Base-by-base conservation (phyloP, 1,284 basidiomycete genomes). In the Cerioporus squamosus region DNA sequence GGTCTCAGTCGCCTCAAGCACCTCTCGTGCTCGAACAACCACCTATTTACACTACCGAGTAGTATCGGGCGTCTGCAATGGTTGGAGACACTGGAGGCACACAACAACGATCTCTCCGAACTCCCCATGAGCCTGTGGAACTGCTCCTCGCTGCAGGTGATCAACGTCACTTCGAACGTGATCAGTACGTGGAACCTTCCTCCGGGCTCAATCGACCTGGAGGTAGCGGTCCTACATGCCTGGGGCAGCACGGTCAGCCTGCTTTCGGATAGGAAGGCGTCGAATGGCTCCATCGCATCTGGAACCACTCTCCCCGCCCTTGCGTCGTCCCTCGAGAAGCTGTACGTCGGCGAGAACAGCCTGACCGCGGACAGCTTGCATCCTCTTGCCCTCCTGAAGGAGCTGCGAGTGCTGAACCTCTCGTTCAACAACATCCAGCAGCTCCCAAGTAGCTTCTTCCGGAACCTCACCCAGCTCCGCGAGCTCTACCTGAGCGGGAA, bases 401-500 rank as follows among this genome's bases (percentile, higher is more conserved):
- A 91, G 64, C 82, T 98, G 12, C 82, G 83, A 3, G 87, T 95
- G 2, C 83, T 99, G 55, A 99, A 99, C 67, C 79, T 99, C 33
- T 95, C 93, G 56, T 98, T 98, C 79, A 99, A 99, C 76, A 90
- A 95, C 60, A 93, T 99, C 58, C 91, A 92, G 72, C 95, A 97
- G 70, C 83, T 98, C 42, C 94, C 95, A 0, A 77, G 85, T 0
- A 80, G 82, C 33, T 94, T 94, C 62, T 86, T 98, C 66, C 79
- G 84, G 61, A 88, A 88, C 59, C 82, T 93, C 58, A 73, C 74
- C 12, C 73, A 79, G 36, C 80, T 99, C 23, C 88, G 93, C 72
- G 91, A 96, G 75, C 78, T 99, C 38, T 99, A 98, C 72, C 79
- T 99, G 7, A 94, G 93, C 64, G 95, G 97, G 33, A 99, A 98